phyloP scores from a whole-genome alignment of 2,329 filamentous ascomycete species.

The Xylaria sp. region DNA sequence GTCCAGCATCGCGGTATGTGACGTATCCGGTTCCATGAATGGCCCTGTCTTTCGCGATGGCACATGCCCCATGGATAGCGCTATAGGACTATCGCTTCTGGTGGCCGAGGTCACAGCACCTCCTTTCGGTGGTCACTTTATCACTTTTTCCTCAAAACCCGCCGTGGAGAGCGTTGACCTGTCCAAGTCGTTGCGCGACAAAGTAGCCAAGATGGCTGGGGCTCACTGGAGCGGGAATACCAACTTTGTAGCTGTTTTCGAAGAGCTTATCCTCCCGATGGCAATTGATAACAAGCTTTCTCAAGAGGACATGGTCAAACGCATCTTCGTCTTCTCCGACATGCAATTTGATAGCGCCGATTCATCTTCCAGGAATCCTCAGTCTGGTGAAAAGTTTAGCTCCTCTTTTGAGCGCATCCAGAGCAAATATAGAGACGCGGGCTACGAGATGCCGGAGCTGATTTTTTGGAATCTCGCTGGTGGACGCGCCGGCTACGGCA shows the following conservation, averaged over 20 bases:
- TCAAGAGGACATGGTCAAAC: constrained; percentile 69
- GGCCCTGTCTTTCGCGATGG: constrained; percentile 54
- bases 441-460: constrained; percentile 68
- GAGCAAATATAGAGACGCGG: constrained; percentile 56
- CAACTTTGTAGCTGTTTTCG: constrained; percentile 65
- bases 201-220: constrained; percentile 50
- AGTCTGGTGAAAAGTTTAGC: constrained; percentile 48
- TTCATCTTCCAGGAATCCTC: background rate
- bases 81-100: constrained; percentile 67
- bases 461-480: constrained; percentile 69
- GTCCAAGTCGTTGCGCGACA: constrained; percentile 53
- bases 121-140: constrained; percentile 65
- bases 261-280: constrained; percentile 63
- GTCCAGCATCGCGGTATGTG: constrained; percentile 66
- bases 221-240: constrained; percentile 58
- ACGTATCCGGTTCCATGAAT: constrained; percentile 66
- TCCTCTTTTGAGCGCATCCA: constrained; percentile 63
- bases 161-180: constrained; percentile 55
- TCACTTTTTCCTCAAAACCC: constrained; percentile 61
- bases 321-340: constrained; percentile 68
- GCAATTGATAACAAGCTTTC: constrained; percentile 60
- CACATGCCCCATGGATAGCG: constrained; percentile 61
- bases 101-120: constrained; percentile 62
- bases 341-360: constrained; percentile 66
- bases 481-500: constrained; percentile 45